These are phyloP conservation scores for Xerocomus potaroensis DNA, from an alignment of 768 basidiomycete species.

Conservation along the genomic window DNA sequence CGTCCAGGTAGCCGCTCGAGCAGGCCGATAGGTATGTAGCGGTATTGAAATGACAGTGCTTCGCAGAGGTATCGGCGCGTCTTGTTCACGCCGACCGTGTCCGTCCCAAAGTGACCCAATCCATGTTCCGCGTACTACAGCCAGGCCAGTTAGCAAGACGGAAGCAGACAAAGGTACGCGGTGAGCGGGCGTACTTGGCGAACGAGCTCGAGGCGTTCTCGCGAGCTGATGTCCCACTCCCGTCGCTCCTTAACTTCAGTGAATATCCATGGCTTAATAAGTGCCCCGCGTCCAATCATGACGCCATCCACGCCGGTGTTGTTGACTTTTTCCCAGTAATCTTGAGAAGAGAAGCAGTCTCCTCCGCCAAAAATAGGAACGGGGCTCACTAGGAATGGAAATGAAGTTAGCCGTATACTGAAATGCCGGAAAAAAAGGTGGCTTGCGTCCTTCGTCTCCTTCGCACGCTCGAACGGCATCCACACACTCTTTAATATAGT, in stretches of 20 bases:
- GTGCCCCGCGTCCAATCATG: slow-evolving; percentile 91
- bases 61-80: slow-evolving; percentile 93
- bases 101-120: slow-evolving; percentile 79
- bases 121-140: slow-evolving; percentile 82
- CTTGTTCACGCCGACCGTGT: slow-evolving; percentile 86
- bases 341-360: slow-evolving; percentile 86
- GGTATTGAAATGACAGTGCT: slow-evolving; percentile 92
- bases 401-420: background rate
- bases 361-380: slow-evolving; percentile 98
- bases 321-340: slow-evolving; percentile 75
- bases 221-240: slow-evolving; percentile 90
- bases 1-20: slow-evolving; percentile 75
- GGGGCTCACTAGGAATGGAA: slow-evolving; percentile 50
- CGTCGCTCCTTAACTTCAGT: slow-evolving; percentile 90
- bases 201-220: slow-evolving; percentile 77
- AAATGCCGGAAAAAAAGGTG: background rate
- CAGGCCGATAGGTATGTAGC: slow-evolving; percentile 92
- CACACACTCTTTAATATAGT: slow-evolving; percentile 86
- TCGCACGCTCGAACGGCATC: slow-evolving; percentile 69
- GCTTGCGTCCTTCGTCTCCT: slow-evolving; percentile 67
- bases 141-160: background rate
- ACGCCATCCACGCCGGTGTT: slow-evolving; percentile 87
- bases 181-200: slow-evolving; percentile 49
- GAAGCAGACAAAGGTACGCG: background rate
- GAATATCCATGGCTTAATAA: slow-evolving; percentile 97